Evolutionary conservation across 139 green algal genomes (phyloP), one percentile per base, ranked within the genome.

Genomic region (Tetradesmus lagerheimii): DNA sequence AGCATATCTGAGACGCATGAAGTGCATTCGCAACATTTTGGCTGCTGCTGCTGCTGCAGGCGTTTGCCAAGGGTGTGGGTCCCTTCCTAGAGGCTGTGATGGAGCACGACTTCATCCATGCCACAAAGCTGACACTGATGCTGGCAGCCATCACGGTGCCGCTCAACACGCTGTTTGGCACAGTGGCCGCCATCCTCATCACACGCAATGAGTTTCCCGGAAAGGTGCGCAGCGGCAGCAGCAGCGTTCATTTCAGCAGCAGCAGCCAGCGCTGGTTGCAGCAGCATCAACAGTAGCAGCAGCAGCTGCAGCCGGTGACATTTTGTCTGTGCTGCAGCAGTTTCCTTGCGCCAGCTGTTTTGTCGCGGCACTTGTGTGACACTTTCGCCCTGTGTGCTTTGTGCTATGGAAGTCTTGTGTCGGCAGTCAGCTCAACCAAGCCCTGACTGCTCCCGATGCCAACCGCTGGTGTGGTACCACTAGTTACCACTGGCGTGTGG

Each of bases 51-150:
- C 85, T 38, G 29, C 80, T 31, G 77, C 77, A 98, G 94, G 96
- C 96, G 37, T 98, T 98, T 80, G 78, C 86, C 27, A 96, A 97
- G 27, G 96, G 96, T 0, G 14, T 96, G 37, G 92, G 93, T 1
- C 95, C 96, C 34, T 98, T 98, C 81, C 25, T 97, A 3, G 91
- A 96, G 53, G 93, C 95, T 80, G 50, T 97, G 18, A 31, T 90
- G 37, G 96, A 98, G 53, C 93, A 94, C 8, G 97, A 98, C 90
- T 98, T 98, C 89, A 88, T 97, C 16, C 96, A 97, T 64, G 95
- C 95, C 31, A 92, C 94, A 31, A 96, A 97, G 85, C 93, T 98
- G 86, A 98, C 96, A 45, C 81, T 97, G 45, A 85, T 95, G 41
- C 88, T 98, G n/a, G 92, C 95, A 0, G 89, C 90, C 9, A 93